A percentile compares a stretch with the other conserved stretches of the same genome.
Evolutionary conservation across 371 early-diverging fungal species (phyloP).

Genomic region (Syncephalis fuscata): DNA sequence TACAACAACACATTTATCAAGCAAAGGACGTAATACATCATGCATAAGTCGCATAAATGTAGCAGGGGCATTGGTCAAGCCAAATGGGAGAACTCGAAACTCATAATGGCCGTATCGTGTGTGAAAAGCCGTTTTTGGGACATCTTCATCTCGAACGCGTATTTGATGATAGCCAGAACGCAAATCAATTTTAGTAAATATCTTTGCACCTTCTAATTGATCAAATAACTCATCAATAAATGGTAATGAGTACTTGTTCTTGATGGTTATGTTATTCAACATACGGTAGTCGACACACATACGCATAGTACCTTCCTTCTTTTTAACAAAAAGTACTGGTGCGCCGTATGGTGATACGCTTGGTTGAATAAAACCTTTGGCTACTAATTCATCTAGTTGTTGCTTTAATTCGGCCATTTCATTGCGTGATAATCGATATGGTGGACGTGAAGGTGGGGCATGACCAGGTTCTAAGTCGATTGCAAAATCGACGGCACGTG

Average conservation of each 20-base stretch:
- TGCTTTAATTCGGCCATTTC: constrained; percentile 13
- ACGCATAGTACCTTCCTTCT: constrained; percentile 27
- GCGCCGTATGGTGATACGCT: constrained; percentile 22
- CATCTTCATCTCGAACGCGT: constrained; percentile 6
- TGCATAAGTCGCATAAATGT: constrained; percentile 20
- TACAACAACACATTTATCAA: constrained; percentile 8
- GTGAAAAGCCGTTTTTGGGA: constrained; percentile 9
- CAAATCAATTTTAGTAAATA: constrained; percentile 20
- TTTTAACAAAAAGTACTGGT: constrained; percentile 32
- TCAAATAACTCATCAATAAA: constrained; percentile 15
- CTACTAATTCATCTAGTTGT: constrained; percentile 14
- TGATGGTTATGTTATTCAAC: constrained; percentile 21
- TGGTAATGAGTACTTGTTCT: constrained; percentile 19
- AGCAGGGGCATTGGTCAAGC: constrained; percentile 17
- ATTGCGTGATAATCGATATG: constrained; percentile 10
- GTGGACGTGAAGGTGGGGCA: constrained; percentile 8
- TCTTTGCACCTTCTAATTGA: constrained; percentile 7
- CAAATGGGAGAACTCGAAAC: constrained; percentile 21
- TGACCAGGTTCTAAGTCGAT: constrained; percentile 10
- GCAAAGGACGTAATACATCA: constrained; percentile 9
- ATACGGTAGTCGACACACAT: constrained; percentile 27
- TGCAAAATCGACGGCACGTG: constrained; percentile 7
- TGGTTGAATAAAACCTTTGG: constrained; percentile 8
- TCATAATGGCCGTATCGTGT: constrained; percentile 18
- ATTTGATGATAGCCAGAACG: constrained; percentile 21